Evolutionary conservation across 1,139 yeast genomes (phyloP), one percentile per base, ranked within the genome.

Genomic region (Saccharomyces hybrid): DNA sequence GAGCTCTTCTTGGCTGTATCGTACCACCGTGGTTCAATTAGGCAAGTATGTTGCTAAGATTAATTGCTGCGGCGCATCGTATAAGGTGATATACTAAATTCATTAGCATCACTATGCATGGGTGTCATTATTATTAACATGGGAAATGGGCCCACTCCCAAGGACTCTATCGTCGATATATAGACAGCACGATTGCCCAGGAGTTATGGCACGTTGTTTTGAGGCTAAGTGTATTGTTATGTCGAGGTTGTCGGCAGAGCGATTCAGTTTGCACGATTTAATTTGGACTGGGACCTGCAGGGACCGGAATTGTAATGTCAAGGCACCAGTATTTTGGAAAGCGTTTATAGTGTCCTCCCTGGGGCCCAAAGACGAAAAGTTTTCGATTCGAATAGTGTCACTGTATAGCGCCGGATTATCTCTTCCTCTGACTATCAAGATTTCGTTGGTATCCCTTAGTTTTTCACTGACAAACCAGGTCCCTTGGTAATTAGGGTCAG

Each of bases 391-490:
- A 1, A 88, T 71, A 0, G 65, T 61, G 25, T 74, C 66, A 49
- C 79, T 76, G 67, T 70, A 86, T 53, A 91, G 74, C 11, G 78
- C 77, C 0, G 81, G 79, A 62, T 85, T 79, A 60, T 87, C 78
- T n/a, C 78, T 72, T 3, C 96, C 97, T 48, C 76, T 78, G 0
- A 88, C 96, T 49, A 93, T 89, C 1, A 86, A 82, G 34, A 95
- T 70, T 65, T 88, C 88, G 68, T 91, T 91, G 9, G 79, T 75
- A 2, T 73, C 80, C 5, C 72, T 66, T 47, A 80, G 72, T 66
- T 95, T 93, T 34, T 80, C 89, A 62, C 87, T 78, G 0, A 91
- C 90, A 69, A 83, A 88, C 99, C 99, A 93, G 1, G 80, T 76
- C 0, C 99, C 99, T 50, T 79, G 75, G 60, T 80, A 84, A 7